Evolutionary conservation across 1,284 basidiomycete species (phyloP).

Genomic region (Boletellus deceptivus): DNA sequence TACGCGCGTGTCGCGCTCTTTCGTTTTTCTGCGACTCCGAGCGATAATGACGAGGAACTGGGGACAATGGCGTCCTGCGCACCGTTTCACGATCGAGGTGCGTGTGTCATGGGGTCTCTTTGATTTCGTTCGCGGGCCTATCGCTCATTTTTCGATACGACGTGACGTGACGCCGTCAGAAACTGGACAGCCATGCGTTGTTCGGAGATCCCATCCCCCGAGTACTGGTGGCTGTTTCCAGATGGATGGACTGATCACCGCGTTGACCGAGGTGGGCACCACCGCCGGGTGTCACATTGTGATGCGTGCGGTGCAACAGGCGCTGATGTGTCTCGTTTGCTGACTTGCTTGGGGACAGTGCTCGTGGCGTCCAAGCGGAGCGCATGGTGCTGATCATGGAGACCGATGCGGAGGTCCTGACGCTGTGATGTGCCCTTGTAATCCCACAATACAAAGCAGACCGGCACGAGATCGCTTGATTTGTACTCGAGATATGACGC

Average conservation of each 20-base stretch:
- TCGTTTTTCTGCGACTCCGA: slow-evolving; percentile 17
- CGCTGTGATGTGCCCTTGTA: slow-evolving; percentile 30
- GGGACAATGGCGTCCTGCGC: slow-evolving; percentile 77
- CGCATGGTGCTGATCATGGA: slow-evolving; percentile 86
- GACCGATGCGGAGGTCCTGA: slow-evolving; percentile 64
- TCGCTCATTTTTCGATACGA: too few species aligned
- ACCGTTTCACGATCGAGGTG: slow-evolving; percentile 89
- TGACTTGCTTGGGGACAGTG: slow-evolving; percentile 42
- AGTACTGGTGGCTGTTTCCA: slow-evolving; percentile 76
- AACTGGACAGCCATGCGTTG: slow-evolving; percentile 60
- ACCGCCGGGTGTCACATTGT: too few species aligned
- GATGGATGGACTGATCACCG: slow-evolving; percentile 93
- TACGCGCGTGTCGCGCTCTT: slow-evolving; percentile 37
- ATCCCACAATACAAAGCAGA: too few species aligned
- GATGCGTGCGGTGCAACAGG: too few species aligned
- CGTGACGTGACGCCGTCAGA: too few species aligned
- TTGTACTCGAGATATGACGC: too few species aligned
- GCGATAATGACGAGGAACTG: slow-evolving; percentile 67
- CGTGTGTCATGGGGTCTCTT: slow-evolving; percentile 3
- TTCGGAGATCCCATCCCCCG: slow-evolving; percentile 69
- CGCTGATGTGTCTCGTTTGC: too few species aligned
- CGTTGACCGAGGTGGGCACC: slow-evolving; percentile 69
- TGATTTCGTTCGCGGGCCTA: too few species aligned
- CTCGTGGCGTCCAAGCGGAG: slow-evolving; percentile 81
- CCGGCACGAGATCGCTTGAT: too few species aligned